A percentile compares a stretch with the other conserved stretches of the same genome.
These are phyloP conservation scores for Podosphaera fusca DNA, from an alignment of 2,329 filamentous ascomycete species.

Conservation along the genomic window DNA sequence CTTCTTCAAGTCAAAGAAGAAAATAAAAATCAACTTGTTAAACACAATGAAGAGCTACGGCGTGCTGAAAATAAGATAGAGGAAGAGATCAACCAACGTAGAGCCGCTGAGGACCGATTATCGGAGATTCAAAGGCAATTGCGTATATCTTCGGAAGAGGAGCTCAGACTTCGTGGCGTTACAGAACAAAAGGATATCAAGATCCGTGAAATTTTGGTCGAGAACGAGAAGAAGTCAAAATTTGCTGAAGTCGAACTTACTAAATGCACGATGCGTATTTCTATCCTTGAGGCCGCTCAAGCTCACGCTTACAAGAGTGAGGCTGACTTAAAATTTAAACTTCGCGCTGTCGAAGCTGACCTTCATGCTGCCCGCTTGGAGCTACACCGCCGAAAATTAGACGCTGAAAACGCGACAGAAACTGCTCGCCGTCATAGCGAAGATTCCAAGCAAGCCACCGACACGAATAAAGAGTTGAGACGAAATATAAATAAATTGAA, in stretches of 20 bases:
- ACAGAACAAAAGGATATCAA: constrained; percentile 45
- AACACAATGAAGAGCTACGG: constrained; percentile 44
- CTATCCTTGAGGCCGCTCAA: constrained; percentile 46
- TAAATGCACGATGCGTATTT: constrained; percentile 35
- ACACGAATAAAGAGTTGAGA: constrained; percentile 49
- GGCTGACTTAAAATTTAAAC: constrained; percentile 30
- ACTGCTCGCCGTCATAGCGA: constrained; percentile 41
- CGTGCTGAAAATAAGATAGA: constrained; percentile 39
- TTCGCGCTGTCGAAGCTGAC: constrained; percentile 30
- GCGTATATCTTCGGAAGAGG: constrained; percentile 47
- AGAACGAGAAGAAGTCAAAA: constrained; percentile 45
- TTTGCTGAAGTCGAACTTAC: constrained; percentile 30
- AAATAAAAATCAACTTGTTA: constrained; percentile 17
- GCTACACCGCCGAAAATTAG: constrained; percentile 34
- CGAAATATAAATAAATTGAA: constrained; percentile 51
- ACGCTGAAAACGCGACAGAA: constrained; percentile 35
- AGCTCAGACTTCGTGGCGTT: constrained; percentile 40
- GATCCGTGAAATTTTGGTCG: constrained; percentile 42
- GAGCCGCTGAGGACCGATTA: constrained; percentile 47
- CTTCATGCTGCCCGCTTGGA: constrained; percentile 32
- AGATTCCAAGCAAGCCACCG: constrained; percentile 30
- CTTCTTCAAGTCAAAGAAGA: constrained; percentile 34
- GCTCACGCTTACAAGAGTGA: constrained; percentile 29
- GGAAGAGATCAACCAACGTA: constrained; percentile 36
- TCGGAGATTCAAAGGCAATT: constrained; percentile 50